Percentiles rank a stretch among this genome's conserved stretches.
Evolutionary conservation across 148 eudicot species (phyloP).

Genomic region (Cornus suecica): DNA sequence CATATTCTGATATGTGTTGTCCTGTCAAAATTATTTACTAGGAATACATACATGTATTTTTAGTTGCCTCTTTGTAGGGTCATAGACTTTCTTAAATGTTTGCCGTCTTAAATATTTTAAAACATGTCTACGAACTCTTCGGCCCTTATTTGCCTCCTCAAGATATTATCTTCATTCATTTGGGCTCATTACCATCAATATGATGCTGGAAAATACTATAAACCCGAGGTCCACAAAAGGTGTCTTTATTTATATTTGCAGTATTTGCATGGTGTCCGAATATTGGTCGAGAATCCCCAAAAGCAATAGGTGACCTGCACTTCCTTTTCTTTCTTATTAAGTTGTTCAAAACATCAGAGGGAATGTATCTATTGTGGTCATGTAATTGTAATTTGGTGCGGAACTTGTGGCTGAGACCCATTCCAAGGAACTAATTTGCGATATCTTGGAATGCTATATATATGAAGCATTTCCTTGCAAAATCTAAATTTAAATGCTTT

Average conservation of each 20-base stretch:
- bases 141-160: neutral
- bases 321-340: neutral
- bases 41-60: neutral
- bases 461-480: slow-evolving; percentile 5
- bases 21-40: neutral
- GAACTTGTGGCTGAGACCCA: neutral
- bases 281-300: slow-evolving; percentile 1
- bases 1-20: neutral
- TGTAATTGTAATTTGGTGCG: neutral
- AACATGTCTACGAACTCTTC: neutral
- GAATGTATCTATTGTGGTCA: neutral
- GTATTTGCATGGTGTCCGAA: slow-evolving; percentile 1
- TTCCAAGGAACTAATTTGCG: neutral
- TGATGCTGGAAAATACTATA: neutral
- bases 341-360: neutral
- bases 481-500: slow-evolving; percentile 10
- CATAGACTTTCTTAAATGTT: slow-evolving; percentile 1
- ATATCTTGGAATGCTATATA: neutral
- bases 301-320: neutral
- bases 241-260: neutral
- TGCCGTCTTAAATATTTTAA: neutral
- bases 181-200: neutral
- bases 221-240: neutral
- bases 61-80: neutral
- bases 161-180: neutral